Base-by-base conservation (phyloP, 371 early-diverging fungal genomes). In the Mortierella sp. region DNA sequence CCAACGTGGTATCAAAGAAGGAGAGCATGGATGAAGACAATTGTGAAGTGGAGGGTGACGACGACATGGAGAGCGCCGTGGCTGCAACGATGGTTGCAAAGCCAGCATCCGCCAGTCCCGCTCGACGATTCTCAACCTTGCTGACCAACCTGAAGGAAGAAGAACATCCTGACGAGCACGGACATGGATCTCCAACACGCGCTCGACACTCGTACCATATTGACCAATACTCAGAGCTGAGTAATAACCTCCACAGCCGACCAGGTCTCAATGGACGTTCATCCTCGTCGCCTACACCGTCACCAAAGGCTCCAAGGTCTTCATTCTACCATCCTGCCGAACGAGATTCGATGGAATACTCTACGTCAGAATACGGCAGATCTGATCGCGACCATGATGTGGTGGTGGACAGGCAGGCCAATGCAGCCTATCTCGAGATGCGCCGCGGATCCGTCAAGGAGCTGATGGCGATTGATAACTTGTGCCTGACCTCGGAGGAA, bases 401-500 rank as follows among this genome's bases (percentile, higher is more conserved):
- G 3, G 29, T 47, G 37, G 2, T 43, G 14, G 48, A 62, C 16
- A 50, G 62, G 2, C 27, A 49, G 37, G 64, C 68, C 8, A 47
- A 31, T 22, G 53, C 48, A 0, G 7, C 56, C 7, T 67, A 63
- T 24, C 53, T 67, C 21, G 49, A 63, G 5, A 68, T 74, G 57
- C 64, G 76, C 14, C 68, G 76, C 13, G 68, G 63, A 9, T 74
- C 76, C n/a, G 76, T 74, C 10, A 57, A 68, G 4, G 76, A 74
- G 49, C 25, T 74, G 13, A 74, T 74, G 76, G 76, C 76, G 9
- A 74, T 74, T 39, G 53, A 74, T 39, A 49, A 74, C 52, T 40
- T 74, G 29, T 74, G 76, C 31, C 53, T 74, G 52, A 74, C 60
- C 49, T 67, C 76, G 8, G 68, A 74, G 22, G 76, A 74, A 46